phyloP scores from a whole-genome alignment of 768 basidiomycete species.

The Phylloporus arenicola region DNA sequence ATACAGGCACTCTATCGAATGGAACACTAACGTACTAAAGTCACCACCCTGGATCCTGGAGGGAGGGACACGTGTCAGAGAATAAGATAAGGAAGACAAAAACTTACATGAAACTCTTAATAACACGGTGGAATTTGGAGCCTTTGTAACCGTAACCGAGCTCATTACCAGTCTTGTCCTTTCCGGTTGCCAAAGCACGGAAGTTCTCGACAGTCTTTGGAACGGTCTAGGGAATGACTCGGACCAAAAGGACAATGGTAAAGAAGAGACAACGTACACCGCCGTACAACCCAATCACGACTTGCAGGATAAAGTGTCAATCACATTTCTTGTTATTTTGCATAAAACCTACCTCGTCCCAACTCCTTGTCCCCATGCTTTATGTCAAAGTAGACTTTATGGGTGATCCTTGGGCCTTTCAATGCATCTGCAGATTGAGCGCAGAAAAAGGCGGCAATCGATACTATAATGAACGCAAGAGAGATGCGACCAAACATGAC shows the following conservation, averaged over 20 bases:
- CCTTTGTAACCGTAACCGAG: conserved; percentile 92
- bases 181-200: conserved; percentile 84
- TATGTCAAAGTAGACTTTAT: conserved; percentile 93
- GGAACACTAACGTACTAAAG: conserved; percentile 63
- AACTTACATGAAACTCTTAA: conserved; percentile 84
- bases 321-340: not conserved
- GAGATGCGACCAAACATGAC: conserved; percentile 57
- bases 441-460: conserved; percentile 66
- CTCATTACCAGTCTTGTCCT: conserved; percentile 56
- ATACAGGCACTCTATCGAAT: not conserved
- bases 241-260: not conserved
- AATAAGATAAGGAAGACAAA: not conserved
- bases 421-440: conserved; percentile 70
- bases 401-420: conserved; percentile 84
- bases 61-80: not conserved
- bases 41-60: conserved; percentile 95
- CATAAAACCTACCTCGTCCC: conserved; percentile 60
- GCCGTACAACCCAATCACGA: conserved; percentile 86
- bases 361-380: conserved; percentile 84
- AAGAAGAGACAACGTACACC: conserved; percentile 46
- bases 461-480: conserved; percentile 55
- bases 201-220: conserved; percentile 98
- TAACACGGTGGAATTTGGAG: conserved; percentile 94
- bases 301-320: conserved; percentile 33
- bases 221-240: conserved; percentile 55